Conservation (phyloP, 2,329 filamentous ascomycete genomes). For the Trichoderma polysporum region DNA sequence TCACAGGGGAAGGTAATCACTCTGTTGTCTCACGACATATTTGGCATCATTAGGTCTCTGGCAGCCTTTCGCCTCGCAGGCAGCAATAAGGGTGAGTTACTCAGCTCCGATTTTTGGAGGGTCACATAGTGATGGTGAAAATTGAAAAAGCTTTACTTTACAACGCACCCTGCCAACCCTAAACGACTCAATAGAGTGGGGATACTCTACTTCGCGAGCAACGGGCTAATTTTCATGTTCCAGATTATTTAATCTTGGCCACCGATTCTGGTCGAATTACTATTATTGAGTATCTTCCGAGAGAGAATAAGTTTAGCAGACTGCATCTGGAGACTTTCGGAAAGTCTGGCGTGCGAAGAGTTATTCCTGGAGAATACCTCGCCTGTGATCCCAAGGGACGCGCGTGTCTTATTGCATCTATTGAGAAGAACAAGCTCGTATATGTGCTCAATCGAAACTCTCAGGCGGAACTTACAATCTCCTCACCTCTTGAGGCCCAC, state of each 20-base stretch:
- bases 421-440: conserved; percentile 99
- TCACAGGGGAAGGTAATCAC: conserved; percentile 82
- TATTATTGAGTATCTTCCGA: conserved; percentile 85
- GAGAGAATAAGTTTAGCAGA: conserved; percentile 82
- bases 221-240: conserved; percentile 31
- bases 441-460: conserved; percentile 96
- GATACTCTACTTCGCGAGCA: conserved; percentile 31
- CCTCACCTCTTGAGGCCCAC: conserved; percentile 93
- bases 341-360: conserved; percentile 90
- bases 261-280: conserved; percentile 95
- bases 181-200: conserved; percentile 20
- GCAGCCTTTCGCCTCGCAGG: conserved; percentile 89
- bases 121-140: conserved; percentile 22
- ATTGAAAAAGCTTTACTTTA: conserved; percentile 24
- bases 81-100: conserved; percentile 88
- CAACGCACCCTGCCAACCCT: conserved; percentile 27
- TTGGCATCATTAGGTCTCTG: conserved; percentile 89
- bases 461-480: conserved; percentile 93
- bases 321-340: conserved; percentile 97
- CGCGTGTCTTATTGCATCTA: conserved; percentile 88
- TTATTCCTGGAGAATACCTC: conserved; percentile 93
- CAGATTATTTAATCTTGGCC: conserved; percentile 94
- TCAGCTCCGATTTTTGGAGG: conserved; percentile 10
- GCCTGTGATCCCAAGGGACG: conserved; percentile 94
- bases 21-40: conserved; percentile 87